These are phyloP conservation scores for Colletotrichum gloeosporioides DNA, from an alignment of 2,329 filamentous ascomycete genomes.

Conservation along the genomic window DNA sequence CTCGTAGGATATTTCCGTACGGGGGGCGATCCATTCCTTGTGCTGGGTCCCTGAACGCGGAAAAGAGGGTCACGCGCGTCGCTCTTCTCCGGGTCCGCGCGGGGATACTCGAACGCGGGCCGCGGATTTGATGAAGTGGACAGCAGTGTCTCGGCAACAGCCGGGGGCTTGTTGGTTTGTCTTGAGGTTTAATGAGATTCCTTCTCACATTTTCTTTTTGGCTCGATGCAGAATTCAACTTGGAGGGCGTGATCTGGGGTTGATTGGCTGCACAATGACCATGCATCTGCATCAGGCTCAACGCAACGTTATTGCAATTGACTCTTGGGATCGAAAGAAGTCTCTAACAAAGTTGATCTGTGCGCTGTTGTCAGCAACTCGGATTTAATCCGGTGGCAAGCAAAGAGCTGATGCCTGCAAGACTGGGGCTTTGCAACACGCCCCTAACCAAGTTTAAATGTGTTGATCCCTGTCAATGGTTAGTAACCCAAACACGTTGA, in stretches of 20 bases:
- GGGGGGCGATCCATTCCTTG: not conserved
- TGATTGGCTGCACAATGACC: not conserved
- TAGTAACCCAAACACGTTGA: not conserved
- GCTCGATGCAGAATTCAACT: not conserved
- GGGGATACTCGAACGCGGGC: not conserved
- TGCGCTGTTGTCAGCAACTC: not conserved
- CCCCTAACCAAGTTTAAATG: not conserved
- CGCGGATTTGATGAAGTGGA: not conserved
- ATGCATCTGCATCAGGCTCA: not conserved
- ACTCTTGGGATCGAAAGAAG: not conserved
- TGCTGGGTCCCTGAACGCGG: not conserved
- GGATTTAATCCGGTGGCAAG: not conserved
- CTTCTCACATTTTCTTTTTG: too few species aligned
- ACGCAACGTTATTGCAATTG: not conserved
- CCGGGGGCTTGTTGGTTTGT: fast-evolving
- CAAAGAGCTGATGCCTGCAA: not conserved
- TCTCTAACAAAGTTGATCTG: not conserved
- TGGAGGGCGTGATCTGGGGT: fast-evolving
- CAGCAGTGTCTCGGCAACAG: not conserved
- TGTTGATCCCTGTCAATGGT: not conserved
- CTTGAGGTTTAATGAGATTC: not conserved
- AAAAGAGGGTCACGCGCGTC: not conserved
- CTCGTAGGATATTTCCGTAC: not conserved
- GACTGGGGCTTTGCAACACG: not conserved
- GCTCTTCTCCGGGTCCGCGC: not conserved